Base-by-base conservation (phyloP, 2,329 filamentous ascomycete genomes). In the Talaromyces albobiverticillius region DNA sequence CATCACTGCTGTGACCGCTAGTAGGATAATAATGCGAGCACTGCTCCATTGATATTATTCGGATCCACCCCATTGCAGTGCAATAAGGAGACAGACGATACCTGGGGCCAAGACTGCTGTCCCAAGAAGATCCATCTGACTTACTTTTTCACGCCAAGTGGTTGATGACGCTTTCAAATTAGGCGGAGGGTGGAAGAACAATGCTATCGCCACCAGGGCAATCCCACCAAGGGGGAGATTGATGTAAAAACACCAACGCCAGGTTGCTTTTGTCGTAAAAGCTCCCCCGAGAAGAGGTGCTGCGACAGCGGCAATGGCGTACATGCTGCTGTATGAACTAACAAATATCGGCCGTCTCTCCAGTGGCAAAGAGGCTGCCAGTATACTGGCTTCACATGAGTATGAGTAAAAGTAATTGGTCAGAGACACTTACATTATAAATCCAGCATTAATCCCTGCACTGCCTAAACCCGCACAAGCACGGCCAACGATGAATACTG, bases 191-290 rank as follows among this genome's bases (percentile, higher is more conserved):
- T 34, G 31, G 31, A 34, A 34, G 31, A 34, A 34, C 13, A 34
- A 34, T 34, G 40, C 40, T 43, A 43, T 43, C 23, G 23, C 40
- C 9, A 43, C 18, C 10, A 25, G 18, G 18, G 40, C 10, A 16
- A 56, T 59, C 22, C 58, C 62, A n/a, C 66, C 65, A 32, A 68
- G 61, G 8, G 66, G 31, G 4, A 34, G 69, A 62, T 87, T 86
- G 61, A 86, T 76, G 60, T 81, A 82, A 64, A 81, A 82, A 56
- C 76, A 83, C 82, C 80, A 84, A 42, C 82, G 66, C 83, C 83
- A 85, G 22, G 72, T 76, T 9, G 82, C 79, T 18, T 74, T 76
- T 47, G 84, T 73, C 0, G 83, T 83, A 58, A 86, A 82, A 1
- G 78, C 74, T 29, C 83, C 83, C 45, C 83, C 80, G 11, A 86